Evolutionary conservation across 1,139 yeast genomes (phyloP).

Genomic region (Geotrichum europaeum): DNA sequence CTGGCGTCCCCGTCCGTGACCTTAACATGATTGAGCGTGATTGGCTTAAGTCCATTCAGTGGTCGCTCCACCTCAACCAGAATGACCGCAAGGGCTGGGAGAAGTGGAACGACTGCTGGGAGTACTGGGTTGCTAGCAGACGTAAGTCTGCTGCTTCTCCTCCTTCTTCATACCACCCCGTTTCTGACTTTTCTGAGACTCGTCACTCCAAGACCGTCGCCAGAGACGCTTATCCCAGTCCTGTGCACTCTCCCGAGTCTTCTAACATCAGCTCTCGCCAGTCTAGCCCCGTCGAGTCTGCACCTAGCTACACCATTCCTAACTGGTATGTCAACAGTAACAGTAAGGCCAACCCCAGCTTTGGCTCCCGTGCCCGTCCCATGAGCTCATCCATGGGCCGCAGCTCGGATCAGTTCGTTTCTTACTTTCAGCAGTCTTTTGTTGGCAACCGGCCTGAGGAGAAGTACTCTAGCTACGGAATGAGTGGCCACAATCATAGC

Average conservation of each 20-base stretch:
- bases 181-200: neutral
- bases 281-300: constrained; percentile 13
- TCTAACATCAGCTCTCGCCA: constrained; percentile 6
- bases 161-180: constrained; percentile 3
- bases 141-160: constrained; percentile 11
- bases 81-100: constrained; percentile 35
- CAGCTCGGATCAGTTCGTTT: constrained; percentile 12
- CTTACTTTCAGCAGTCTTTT: constrained; percentile 19
- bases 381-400: constrained; percentile 6
- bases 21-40: constrained; percentile 63
- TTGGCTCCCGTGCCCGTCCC: constrained; percentile 9
- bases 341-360: neutral
- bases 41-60: constrained; percentile 51
- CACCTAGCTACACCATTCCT: constrained; percentile 16
- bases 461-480: neutral
- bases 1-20: constrained; percentile 59
- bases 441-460: constrained; percentile 5
- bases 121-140: constrained; percentile 21
- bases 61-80: constrained; percentile 32
- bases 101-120: constrained; percentile 38
- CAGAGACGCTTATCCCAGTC: constrained; percentile 13
- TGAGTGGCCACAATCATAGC: constrained; percentile 4
- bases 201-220: constrained; percentile 9
- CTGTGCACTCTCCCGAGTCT: constrained; percentile 14
- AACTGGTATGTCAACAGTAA: constrained; percentile 17